Evolutionary conservation across 1,284 basidiomycete genomes (phyloP), one percentile per base, ranked within the genome.

Genomic region (Cystobasidium slooffiae): DNA sequence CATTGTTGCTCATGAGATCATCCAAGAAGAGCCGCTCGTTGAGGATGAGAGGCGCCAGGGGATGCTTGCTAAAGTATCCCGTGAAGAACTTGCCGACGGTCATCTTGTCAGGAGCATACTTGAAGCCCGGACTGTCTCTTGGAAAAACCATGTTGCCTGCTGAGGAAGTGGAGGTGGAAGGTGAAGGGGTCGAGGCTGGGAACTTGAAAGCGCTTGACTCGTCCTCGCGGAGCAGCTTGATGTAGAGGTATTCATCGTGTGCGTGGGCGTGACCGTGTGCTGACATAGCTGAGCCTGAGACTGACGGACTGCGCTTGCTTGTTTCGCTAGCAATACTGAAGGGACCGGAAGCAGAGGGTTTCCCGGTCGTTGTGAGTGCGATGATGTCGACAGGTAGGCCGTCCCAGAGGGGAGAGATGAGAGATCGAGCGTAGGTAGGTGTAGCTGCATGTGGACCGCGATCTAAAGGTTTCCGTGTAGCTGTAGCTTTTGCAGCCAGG

Each of bases 331-430:
- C 14, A 3, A 73, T 49, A 14, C 56, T 62, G 31, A 73, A 73
- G n/a, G 70, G 70, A 10, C 70, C 70, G 1, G 62, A 65, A 10
- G 63, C 63, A 20, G 62, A 56, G 24, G 70, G 70, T 12, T 55
- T 41, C 22, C 70, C 70, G 16, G 70, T 73, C 4, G 62, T 73
- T n/a, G 53, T 43, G 41, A 73, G 63, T 10, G 70, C 49, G 6
- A 73, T 58, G n/a, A 73, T 65, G 41, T 73, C 70, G 39, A 73
- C 70, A 9, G 70, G 70, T 22, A 73, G 46, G 39, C 70, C 70
- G 31, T 65, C 70, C 70, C 70, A 73, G 12, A 73, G 62, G 16
- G 70, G 63, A 18, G 39, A 43, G 46, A 73, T 66, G 43, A 73
- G 56, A 39, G 70, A 73, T 6, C 70, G 47, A 9, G 70, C 70